phyloP scores from a whole-genome alignment of 768 basidiomycete genomes.

The Leccinum variicolor region DNA sequence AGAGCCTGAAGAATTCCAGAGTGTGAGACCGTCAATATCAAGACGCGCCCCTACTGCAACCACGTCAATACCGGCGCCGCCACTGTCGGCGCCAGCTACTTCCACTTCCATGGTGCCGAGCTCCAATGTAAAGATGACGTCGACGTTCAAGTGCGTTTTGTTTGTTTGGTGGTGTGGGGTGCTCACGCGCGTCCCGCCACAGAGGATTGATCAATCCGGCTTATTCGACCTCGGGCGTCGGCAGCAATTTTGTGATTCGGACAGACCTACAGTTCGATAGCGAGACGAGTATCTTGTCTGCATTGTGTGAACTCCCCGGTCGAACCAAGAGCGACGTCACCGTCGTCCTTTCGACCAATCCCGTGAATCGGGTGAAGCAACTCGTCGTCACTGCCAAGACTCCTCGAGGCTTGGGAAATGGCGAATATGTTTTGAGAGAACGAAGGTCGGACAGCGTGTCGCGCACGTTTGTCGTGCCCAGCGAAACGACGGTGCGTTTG shows the following conservation, averaged over 20 bases:
- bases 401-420: conserved; percentile 39
- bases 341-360: conserved; percentile 57
- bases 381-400: conserved; percentile 51
- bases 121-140: conserved; percentile 4
- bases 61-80: conserved; percentile 8
- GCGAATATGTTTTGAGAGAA: conserved; percentile 49
- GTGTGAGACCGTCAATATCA: conserved; percentile 28
- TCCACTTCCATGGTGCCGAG: conserved; percentile 1
- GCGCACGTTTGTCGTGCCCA: conserved; percentile 52
- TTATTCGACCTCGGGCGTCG: conserved; percentile 13
- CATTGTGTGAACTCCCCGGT: conserved; percentile 69
- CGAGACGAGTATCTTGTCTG: conserved; percentile 48
- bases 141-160: conserved; percentile 23
- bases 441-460: conserved; percentile 50
- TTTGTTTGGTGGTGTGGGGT: neutral
- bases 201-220: conserved; percentile 27
- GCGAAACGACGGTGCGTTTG: conserved; percentile 50
- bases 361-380: conserved; percentile 60
- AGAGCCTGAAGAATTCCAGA: conserved; percentile 25
- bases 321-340: conserved; percentile 54
- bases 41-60: conserved; percentile 15
- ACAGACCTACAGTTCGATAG: conserved; percentile 59
- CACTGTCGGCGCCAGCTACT: neutral
- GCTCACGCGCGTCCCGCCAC: conserved; percentile 10
- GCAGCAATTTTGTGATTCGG: conserved; percentile 46